Evolutionary conservation across 2,329 filamentous ascomycete species (phyloP).

Genomic region (Colletotrichum godetiae): DNA sequence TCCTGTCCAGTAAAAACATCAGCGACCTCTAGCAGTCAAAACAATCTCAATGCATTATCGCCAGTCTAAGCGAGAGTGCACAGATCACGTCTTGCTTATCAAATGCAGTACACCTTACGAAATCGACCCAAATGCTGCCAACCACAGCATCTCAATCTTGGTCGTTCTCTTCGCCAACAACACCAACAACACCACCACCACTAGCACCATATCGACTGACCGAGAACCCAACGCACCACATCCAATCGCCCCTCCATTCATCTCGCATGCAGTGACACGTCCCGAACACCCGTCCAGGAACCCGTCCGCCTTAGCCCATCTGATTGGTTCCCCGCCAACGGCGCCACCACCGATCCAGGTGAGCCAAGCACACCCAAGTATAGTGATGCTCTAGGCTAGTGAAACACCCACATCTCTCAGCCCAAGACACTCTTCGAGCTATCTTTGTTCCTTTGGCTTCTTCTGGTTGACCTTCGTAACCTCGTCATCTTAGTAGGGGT

Average conservation of each 20-base stretch:
- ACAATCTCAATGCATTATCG: neutral
- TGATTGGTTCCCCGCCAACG: constrained; percentile 4
- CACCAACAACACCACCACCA: neutral
- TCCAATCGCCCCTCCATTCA: neutral
- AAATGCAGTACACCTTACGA: neutral
- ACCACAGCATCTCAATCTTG: too few relatives aligned
- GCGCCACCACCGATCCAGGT: neutral
- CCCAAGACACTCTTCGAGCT: neutral
- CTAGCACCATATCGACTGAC: neutral
- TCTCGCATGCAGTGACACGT: neutral
- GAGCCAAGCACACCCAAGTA: neutral
- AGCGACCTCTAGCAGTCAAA: constrained; percentile 8
- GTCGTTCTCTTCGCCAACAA: too few relatives aligned
- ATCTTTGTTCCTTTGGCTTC: neutral
- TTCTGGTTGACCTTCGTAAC: neutral
- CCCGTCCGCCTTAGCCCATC: constrained; percentile 1
- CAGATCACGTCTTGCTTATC: neutral
- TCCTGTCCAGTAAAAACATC: constrained; percentile 30
- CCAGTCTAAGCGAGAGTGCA: constrained; percentile 4
- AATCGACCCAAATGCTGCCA: neutral
- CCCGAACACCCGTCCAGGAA: constrained; percentile 4
- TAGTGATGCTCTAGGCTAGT: neutral
- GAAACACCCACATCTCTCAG: constrained; percentile 17
- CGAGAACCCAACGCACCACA: neutral
- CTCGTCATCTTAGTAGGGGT: too few relatives aligned